Base-by-base conservation (phyloP, 257 asterid genomes). In the Cordia subcordata region DNA sequence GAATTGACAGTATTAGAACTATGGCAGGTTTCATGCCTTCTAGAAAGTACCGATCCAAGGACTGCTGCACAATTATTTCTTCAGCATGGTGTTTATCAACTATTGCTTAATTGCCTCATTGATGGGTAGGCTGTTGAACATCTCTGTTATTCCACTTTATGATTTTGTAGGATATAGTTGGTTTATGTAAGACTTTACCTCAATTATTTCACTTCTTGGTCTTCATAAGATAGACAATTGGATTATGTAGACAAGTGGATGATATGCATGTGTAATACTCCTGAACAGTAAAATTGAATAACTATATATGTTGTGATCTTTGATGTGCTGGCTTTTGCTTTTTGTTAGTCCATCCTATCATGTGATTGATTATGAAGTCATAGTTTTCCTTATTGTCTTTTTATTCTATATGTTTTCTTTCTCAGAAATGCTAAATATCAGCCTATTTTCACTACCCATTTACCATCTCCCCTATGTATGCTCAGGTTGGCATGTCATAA, bases 41-140 rank as follows among this genome's bases (percentile, higher is more conserved):
- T 92, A 77, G 88, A 80, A 72, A 71, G 74, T 45, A 74, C 82
- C 2, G 93, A 84, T 80, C 76, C 77, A 57, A 70, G 67, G 64
- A 68, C 82, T 75, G 76, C 84, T 44, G 32, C 73, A 61, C 81
- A 70, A 55, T 75, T 88, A 63, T 66, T 92, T 72, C 68, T 72
- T 70, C 75, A 81, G 67, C 61, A 81, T 42, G 81, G 65, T 58
- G 81, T 84, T 37, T 85, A 88, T 71, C 89, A 82, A 66, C 94
- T 77, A 68, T 77, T 92, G 68, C 96, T 92, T 54, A 67, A 73
- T 81, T 88, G 99, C 89, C 85, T 88, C 64, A 64, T 79, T 42
- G 80, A 79, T 60, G 99, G 99, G 99, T 88, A 89, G 67, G 80
- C 61, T 66, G 46, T 45, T 70, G 21, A 47, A 46, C 39, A 22